These are phyloP conservation scores for Eleusine indica DNA, from an alignment of 176 grass and related monocot species.

Conservation along the genomic window DNA sequence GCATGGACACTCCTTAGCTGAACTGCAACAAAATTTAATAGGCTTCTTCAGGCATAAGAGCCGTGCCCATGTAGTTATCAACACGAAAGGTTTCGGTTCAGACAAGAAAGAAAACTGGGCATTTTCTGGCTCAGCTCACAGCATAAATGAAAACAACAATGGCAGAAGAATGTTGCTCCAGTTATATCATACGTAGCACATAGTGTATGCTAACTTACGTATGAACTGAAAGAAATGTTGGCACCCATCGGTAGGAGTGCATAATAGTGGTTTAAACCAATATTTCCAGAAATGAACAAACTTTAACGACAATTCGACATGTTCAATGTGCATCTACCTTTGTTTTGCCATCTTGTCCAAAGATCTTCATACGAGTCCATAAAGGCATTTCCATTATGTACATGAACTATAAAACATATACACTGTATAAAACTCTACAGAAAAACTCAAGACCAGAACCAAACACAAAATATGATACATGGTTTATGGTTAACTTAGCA, in stretches of 20 bases:
- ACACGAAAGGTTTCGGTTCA: neutral
- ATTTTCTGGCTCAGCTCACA: neutral
- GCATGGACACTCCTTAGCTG: neutral
- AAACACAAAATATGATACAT: constrained; percentile 31
- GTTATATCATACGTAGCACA: neutral
- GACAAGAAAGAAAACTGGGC: neutral
- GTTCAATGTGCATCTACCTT: neutral
- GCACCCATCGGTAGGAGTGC: neutral
- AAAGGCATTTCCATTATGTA: neutral
- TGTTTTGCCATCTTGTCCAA: neutral
- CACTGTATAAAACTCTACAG: constrained; percentile 34
- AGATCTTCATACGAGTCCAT: neutral
- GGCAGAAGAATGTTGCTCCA: neutral
- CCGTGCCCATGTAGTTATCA: neutral
- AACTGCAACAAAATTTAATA: neutral
- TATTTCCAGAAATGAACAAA: neutral
- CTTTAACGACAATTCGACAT: neutral
- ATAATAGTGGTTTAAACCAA: neutral
- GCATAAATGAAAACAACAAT: neutral
- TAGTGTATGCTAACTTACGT: neutral
- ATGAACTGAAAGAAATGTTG: neutral
- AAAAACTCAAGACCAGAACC: neutral
- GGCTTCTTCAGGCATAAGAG: neutral
- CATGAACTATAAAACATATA: neutral
- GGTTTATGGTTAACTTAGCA: constrained; percentile 13